Conservation (phyloP, 352 stramenopile genomes). For the Globisporangium acanthophoron region DNA sequence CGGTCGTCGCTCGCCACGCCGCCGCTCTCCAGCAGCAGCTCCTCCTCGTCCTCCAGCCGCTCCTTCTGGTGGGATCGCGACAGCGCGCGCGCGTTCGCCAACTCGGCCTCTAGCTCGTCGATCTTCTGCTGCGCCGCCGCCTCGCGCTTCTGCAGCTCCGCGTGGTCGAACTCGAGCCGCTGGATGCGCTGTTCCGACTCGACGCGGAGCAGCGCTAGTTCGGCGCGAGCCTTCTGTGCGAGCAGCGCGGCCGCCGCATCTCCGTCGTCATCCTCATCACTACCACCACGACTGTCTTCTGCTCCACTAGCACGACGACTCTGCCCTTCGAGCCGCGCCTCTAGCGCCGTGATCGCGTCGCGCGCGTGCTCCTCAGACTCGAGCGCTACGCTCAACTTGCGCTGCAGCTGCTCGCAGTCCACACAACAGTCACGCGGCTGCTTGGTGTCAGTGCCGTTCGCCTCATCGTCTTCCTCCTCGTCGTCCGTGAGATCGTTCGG, state of each 20-base stretch:
- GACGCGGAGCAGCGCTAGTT: not conserved
- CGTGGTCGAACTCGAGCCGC: conserved; percentile 21
- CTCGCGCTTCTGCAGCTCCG: conserved; percentile 6
- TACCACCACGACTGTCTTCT: not conserved
- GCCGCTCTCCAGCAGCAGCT: conserved; percentile 8
- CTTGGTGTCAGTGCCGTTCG: conserved; percentile 12
- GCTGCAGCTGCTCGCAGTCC: conserved; percentile 4
- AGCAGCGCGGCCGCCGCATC: not conserved
- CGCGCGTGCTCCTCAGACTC: not conserved
- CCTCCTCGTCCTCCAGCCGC: conserved; percentile 3
- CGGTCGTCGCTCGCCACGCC: conserved; percentile 1
- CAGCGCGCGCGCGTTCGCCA: conserved; percentile 6
- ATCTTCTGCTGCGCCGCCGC: conserved; percentile 4
- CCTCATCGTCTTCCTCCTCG: conserved; percentile 11
- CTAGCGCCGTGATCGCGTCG: not conserved
- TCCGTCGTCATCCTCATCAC: not conserved
- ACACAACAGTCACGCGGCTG: not conserved
- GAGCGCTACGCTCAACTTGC: not conserved
- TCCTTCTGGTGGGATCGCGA: conserved; percentile 1
- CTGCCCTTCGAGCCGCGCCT: not conserved
- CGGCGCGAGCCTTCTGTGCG: not conserved
- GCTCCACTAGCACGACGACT: not conserved
- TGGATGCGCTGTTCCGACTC: conserved; percentile 29
- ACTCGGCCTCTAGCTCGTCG: not conserved
- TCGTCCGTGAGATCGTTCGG: conserved; percentile 18